These are phyloP conservation scores for Magnolia officinalis DNA, from an alignment of 164 flowering plant genomes.

Conservation along the genomic window DNA sequence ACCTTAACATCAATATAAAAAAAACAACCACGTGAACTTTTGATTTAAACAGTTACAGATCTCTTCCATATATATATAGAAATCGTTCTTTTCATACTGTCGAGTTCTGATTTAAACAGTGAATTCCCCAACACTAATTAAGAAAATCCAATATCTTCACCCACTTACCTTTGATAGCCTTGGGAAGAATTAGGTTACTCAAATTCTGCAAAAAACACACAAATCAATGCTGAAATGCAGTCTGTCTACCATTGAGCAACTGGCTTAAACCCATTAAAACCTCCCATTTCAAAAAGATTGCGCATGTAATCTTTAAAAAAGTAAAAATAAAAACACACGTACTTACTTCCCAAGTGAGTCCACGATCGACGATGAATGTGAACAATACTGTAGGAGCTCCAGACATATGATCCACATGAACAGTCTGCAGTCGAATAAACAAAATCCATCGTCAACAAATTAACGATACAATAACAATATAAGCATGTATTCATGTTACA, in stretches of 20 bases:
- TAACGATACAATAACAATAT: background rate
- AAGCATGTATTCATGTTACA: conserved; percentile 7
- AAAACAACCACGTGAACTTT: background rate
- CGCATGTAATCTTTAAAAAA: background rate
- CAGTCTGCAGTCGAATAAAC: conserved; percentile 59
- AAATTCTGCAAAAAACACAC: conserved; percentile 43
- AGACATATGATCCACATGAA: conserved; percentile 79
- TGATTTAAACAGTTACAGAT: no score
- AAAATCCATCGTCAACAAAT: conserved; percentile 5
- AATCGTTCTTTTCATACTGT: background rate
- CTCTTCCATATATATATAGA: background rate
- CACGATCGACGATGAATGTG: conserved; percentile 88
- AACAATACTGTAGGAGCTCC: conserved; percentile 85
- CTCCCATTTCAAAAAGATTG: background rate
- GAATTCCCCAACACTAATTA: background rate
- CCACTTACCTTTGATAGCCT: conserved; percentile 55
- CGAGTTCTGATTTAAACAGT: background rate
- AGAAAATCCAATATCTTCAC: background rate
- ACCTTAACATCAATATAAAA: background rate
- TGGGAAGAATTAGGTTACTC: conserved; percentile 37
- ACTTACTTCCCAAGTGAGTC: conserved; percentile 86
- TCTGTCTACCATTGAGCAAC: background rate
- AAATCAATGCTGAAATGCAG: background rate
- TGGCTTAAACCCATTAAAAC: background rate
- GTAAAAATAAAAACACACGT: background rate